Evolutionary conservation across 1,139 yeast genomes (phyloP), one percentile per base, ranked within the genome.

Genomic region (Kodamaea derodonti): DNA sequence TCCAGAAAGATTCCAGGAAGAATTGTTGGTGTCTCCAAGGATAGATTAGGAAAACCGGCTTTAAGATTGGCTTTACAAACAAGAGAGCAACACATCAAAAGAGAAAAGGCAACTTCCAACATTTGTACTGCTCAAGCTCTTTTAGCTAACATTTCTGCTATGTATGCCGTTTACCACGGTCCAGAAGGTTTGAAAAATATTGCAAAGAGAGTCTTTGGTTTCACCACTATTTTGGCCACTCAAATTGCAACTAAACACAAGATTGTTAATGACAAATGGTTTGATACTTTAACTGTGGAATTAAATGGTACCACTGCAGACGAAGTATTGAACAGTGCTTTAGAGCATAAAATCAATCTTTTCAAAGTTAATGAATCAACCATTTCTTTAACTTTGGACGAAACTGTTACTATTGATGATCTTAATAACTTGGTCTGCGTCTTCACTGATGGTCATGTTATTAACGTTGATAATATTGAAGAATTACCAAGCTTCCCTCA

Each of bases 111-210:
- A 13, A 92, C 98, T 20, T 87, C 96, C 29, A 92, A 92, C 58
- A 92, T 92, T 42, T 92, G 98, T 69, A 92, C 98, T 25, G 96
- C 97, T 8, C 97, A 92, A 68, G 97, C 97, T 14, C 71, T 92
- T 41, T 70, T 92, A 46, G 98, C 98, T 25, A 92, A 92, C 61
- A 88, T 92, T 70, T 78, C 97, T 17, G 92, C 97, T 27, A 87
- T 84, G 78, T 92, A 90, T 58, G 97, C 94, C 8, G 95, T 92
- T 27, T 92, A 88, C 65, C 98, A 92, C 54, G 98, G 98, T 27
- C 94, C 95, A 22, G 72, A 82, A 49, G 97, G 97, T n/a, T 72
- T 92, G 50, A 75, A 70, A 54, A 69, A 77, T 41, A 92, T 92
- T 47, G 95, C 97, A 13, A 60, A 66, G 37, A 77, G 95, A 54